Percentiles rank a stretch among this genome's conserved stretches.
phyloP scores from a whole-genome alignment of 768 basidiomycete genomes.

The Coprinellus aureogranulatus region DNA sequence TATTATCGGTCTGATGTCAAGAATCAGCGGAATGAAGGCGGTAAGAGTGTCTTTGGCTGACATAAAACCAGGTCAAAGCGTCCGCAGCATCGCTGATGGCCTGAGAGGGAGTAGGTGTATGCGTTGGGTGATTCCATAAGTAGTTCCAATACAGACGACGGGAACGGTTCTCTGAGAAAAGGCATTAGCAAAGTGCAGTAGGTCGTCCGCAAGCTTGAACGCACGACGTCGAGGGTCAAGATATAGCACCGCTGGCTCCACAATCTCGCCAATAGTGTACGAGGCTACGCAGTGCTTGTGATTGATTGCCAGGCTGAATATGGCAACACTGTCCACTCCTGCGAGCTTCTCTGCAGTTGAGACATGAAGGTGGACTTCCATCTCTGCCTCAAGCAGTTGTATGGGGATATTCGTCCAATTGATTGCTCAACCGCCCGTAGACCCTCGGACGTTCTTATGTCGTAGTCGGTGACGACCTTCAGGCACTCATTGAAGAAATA shows the following conservation, averaged over 20 bases:
- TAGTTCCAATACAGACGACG: conserved; percentile 54
- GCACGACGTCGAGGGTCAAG: conserved; percentile 27
- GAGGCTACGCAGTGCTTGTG: conserved; percentile 49
- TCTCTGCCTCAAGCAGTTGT: conserved; percentile 32
- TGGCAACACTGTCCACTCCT: conserved; percentile 14
- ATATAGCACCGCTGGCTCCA: conserved; percentile 21
- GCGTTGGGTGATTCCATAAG: conserved; percentile 47
- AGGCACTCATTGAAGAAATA: conserved; percentile 44
- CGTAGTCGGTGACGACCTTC: conserved; percentile 48
- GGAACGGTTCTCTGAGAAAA: conserved; percentile 37
- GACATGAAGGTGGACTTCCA: conserved; percentile 44
- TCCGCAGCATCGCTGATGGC: conserved; percentile 48
- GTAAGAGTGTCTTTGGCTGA: conserved; percentile 15
- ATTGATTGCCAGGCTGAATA: conserved; percentile 42
- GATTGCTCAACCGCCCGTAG: conserved; percentile 28
- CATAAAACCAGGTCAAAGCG: conserved; percentile 50
- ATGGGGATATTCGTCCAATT: conserved; percentile 26
- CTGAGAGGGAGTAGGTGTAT: conserved; percentile 38
- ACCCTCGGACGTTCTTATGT: conserved; percentile 40
- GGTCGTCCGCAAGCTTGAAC: neutral
- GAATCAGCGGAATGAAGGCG: neutral
- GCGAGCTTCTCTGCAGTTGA: conserved; percentile 13
- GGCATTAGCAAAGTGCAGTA: neutral
- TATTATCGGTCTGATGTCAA: conserved; percentile 41
- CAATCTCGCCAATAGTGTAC: conserved; percentile 33